These are phyloP conservation scores for Quercus phellos DNA, from an alignment of 331 rosid genomes.

Conservation along the genomic window DNA sequence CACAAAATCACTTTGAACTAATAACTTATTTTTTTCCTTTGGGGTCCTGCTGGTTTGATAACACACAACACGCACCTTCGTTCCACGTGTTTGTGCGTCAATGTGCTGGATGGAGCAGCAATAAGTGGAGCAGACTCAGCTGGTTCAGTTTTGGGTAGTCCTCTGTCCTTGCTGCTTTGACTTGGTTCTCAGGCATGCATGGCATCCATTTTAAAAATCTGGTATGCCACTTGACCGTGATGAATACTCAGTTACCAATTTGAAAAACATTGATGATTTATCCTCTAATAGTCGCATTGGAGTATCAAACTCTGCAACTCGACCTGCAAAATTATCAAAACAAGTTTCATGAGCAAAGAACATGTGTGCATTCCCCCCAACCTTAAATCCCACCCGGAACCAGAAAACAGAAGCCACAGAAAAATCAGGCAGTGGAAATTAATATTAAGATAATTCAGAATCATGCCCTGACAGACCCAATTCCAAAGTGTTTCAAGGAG, in stretches of 20 bases:
- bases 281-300: conserved; percentile 75
- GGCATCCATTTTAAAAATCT: conserved; percentile 41
- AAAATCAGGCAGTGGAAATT: no score
- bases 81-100: conserved; percentile 6
- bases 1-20: conserved; percentile 17
- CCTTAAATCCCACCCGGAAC: no score
- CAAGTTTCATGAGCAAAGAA: conserved; percentile 11
- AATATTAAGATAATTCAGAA: no score
- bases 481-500: neutral
- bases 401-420: no score
- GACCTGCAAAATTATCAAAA: conserved; percentile 52
- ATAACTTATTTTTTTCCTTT: conserved; percentile 21
- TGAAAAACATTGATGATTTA: conserved; percentile 85
- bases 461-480: neutral
- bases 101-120: conserved; percentile 28
- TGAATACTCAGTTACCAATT: conserved; percentile 80
- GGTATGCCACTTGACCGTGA: conserved; percentile 70
- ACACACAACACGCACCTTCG: neutral
- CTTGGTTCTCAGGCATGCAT: conserved; percentile 21
- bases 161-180: conserved; percentile 28
- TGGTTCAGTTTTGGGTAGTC: conserved; percentile 14
- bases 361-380: neutral
- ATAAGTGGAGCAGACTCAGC: conserved; percentile 10
- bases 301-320: conserved; percentile 76
- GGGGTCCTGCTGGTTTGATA: conserved; percentile 17